Evolutionary conservation across 1,139 yeast genomes (phyloP).

Genomic region (Lodderomyces elongisporus): DNA sequence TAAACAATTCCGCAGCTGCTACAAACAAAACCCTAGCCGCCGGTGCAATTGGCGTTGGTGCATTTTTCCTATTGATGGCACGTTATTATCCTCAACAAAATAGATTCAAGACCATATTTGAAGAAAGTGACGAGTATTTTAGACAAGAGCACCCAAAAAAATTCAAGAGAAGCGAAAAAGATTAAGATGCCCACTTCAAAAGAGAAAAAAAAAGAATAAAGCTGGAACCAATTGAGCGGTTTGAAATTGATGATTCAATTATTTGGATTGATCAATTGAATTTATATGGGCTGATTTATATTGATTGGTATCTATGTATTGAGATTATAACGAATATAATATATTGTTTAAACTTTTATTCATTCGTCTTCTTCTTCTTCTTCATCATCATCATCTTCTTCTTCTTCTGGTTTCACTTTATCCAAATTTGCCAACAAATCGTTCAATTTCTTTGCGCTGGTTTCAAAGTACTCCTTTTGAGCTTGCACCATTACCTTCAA

Average conservation of each 20-base stretch:
- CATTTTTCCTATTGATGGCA: constrained; percentile 3
- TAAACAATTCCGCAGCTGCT: constrained; percentile 1
- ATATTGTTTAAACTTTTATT: too few species aligned
- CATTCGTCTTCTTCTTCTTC: background rate
- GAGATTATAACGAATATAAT: too few species aligned
- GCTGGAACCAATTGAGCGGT: background rate
- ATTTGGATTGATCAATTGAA: background rate
- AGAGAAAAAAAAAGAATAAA: background rate
- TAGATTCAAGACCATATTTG: constrained; percentile 4
- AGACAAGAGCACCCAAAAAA: constrained; percentile 2
- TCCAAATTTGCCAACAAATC: constrained; percentile 28
- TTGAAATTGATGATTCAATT: background rate
- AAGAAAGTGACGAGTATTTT: constrained; percentile 3
- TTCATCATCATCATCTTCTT: constrained; percentile 10
- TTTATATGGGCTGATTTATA: too few species aligned
- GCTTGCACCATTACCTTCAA: constrained; percentile 60
- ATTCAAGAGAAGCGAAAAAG: constrained; percentile 1
- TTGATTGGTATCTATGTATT: too few species aligned
- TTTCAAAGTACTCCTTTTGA: constrained; percentile 64
- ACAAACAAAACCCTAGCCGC: constrained; percentile 2
- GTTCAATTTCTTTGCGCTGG: constrained; percentile 32
- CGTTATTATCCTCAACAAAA: constrained; percentile 1
- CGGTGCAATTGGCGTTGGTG: constrained; percentile 5
- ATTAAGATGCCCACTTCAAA: background rate
- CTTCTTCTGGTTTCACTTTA: constrained; percentile 31